Conservation (phyloP, 305 asterid genomes). For the Plantago coronopus region DNA sequence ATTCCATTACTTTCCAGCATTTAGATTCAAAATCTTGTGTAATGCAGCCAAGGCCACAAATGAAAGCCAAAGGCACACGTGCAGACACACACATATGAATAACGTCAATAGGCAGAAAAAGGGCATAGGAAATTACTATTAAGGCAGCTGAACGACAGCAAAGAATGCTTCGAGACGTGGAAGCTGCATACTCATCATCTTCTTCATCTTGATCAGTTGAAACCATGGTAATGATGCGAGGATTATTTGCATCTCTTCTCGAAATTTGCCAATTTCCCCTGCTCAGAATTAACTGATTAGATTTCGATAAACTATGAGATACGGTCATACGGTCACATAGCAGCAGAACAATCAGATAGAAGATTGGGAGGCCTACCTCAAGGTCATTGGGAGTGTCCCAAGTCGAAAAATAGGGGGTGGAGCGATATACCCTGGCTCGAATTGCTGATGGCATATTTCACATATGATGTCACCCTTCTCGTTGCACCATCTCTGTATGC, state of each 20-base stretch:
- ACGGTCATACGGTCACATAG: conserved; percentile 9
- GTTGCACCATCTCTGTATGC: conserved; percentile 92
- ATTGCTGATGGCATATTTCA: conserved; percentile 97
- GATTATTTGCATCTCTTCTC: conserved; percentile 66
- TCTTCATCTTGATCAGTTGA: conserved; percentile 60
- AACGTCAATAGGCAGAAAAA: conserved; percentile 8
- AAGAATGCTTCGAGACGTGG: conserved; percentile 65
- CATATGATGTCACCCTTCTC: conserved; percentile 96
- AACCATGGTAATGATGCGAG: conserved; percentile 70
- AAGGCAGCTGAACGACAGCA: conserved; percentile 75
- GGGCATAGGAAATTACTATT: conserved; percentile 49
- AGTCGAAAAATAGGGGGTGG: conserved; percentile 84
- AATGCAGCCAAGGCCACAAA: too few relatives aligned
- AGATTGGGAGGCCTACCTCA: conserved; percentile 56
- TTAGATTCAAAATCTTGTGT: not conserved
- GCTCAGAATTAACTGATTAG: conserved; percentile 23
- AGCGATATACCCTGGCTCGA: conserved; percentile 88
- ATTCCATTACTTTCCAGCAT: not conserved
- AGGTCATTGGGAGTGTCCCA: conserved; percentile 74
- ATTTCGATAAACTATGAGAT: conserved; percentile 14
- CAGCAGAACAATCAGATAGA: not conserved
- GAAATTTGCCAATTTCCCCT: conserved; percentile 95
- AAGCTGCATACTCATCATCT: conserved; percentile 49
- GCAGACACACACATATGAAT: not conserved
- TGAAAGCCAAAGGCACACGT: too few relatives aligned